Percentiles rank a stretch among this genome's conserved stretches.
phyloP scores from a whole-genome alignment of 2,329 filamentous ascomycete species.

The Pyricularia grisea region DNA sequence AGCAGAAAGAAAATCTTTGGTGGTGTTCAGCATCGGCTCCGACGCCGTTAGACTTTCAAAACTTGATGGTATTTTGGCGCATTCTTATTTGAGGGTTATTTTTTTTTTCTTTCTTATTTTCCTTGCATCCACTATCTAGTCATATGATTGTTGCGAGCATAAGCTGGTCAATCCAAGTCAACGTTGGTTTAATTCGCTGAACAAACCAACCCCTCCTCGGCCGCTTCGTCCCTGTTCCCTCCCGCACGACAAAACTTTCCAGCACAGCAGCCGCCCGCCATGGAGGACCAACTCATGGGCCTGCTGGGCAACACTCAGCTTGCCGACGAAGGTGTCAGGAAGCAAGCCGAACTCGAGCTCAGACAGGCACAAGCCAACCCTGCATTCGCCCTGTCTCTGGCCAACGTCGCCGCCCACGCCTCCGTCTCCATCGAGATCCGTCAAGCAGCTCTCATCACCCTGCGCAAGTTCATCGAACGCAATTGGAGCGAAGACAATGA shows the following conservation, averaged over 20 bases:
- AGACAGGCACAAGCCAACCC: constrained; percentile 58
- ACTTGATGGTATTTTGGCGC: background rate
- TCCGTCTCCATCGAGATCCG: constrained; percentile 66
- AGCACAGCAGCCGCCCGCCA: constrained; percentile 10
- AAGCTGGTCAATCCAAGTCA: background rate
- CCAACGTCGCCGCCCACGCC: constrained; percentile 69
- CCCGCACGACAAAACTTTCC: background rate
- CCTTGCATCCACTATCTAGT: background rate
- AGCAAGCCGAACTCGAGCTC: constrained; percentile 78
- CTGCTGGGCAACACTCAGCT: constrained; percentile 83
- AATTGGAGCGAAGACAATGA: constrained; percentile 75
- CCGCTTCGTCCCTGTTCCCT: background rate
- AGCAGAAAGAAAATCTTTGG: background rate
- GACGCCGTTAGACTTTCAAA: background rate
- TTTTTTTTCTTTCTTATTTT: background rate
- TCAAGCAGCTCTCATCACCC: constrained; percentile 69
- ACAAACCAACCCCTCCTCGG: background rate
- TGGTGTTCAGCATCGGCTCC: background rate
- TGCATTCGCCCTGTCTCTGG: constrained; percentile 69
- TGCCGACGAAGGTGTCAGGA: constrained; percentile 64
- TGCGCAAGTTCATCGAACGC: constrained; percentile 74
- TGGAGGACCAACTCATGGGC: constrained; percentile 70
- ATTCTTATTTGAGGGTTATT: background rate
- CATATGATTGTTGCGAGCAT: background rate
- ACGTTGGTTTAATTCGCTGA: background rate